phyloP scores from a whole-genome alignment of 768 basidiomycete species.

The Hydnomerulius pinastri region DNA sequence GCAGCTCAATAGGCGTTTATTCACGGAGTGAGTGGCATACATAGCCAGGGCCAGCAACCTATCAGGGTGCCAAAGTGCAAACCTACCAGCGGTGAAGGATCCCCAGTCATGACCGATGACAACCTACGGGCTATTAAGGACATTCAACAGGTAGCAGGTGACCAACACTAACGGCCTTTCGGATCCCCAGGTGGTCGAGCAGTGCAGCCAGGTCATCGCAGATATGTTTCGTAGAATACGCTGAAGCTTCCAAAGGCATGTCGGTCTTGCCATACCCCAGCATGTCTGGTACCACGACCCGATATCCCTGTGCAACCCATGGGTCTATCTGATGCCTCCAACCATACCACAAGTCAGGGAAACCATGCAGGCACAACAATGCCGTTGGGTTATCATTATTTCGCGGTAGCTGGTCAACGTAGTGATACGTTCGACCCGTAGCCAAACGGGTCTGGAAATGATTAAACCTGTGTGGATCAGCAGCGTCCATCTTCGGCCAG shows the following conservation, averaged over 20 bases:
- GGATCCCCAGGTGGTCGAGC: constrained; percentile 55
- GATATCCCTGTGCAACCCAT: constrained; percentile 62
- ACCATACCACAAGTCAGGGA: constrained; percentile 74
- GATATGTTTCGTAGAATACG: constrained; percentile 62
- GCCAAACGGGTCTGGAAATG: constrained; percentile 53
- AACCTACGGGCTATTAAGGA: constrained; percentile 38
- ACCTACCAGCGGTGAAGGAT: constrained; percentile 57
- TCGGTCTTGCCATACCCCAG: constrained; percentile 67
- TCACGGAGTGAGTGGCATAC: constrained; percentile 41
- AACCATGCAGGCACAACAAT: constrained; percentile 77
- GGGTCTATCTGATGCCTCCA: constrained; percentile 76
- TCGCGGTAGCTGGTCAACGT: constrained; percentile 66
- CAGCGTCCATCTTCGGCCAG: constrained; percentile 4
- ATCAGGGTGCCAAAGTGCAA: constrained; percentile 73
- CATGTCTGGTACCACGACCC: constrained; percentile 56
- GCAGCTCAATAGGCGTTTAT: neutral
- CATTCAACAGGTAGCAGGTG: neutral
- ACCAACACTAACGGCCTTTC: constrained; percentile 50
- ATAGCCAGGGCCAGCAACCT: constrained; percentile 58
- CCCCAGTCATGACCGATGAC: constrained; percentile 87
- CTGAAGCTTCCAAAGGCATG: constrained; percentile 53
- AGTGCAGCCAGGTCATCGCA: constrained; percentile 66
- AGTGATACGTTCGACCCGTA: constrained; percentile 68
- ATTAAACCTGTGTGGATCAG: constrained; percentile 41
- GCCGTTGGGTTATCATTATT: constrained; percentile 43